Base-by-base conservation (phyloP, 345 rosid genomes). In the Pseudoturritis turrita region DNA sequence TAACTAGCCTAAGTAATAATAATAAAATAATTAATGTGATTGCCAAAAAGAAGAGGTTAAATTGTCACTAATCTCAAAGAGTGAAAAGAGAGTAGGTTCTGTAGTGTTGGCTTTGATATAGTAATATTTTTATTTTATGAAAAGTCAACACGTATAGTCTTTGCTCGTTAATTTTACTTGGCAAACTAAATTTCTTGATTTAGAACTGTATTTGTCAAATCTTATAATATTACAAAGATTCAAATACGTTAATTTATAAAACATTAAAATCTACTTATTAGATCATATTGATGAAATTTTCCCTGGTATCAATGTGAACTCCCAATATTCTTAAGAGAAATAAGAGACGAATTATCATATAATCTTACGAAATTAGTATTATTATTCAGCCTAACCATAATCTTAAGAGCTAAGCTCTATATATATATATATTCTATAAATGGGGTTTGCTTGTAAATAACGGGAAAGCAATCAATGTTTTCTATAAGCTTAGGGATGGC, bases 1-100 rank as follows among this genome's bases (percentile, higher is more conserved):
- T 75, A 86, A 83, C 72, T 84, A 80, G 80, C 25, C 26, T 72
- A 59, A 59, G 19, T 63, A 49, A 15, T 69, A 52, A 44, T 31
- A 62, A 57, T n/a, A 58, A 13, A 47, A 31, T 77, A 65, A 36
- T 54, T 66, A 55, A 37, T 77, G 63, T 72, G 51, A 36, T 77
- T 35, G 73, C 36, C 29, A 50, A 31, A 33, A 67, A 67, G 37
- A 71, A 60, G 67, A 73, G 56, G 57, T 56, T 56, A 31, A 50
- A 50, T 37, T 56, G 45, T 63, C 70, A 56, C 47, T 62, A 76
- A 62, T 62, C 33, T 69, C 70, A 69, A n/a, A 53, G 75, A 54
- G 59, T 37, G 59, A 37, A 23, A 53, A 52, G 14, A 21, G 52
- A 58, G n/a, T 65, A 58, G 63, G 51, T 59, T 71, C 77, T 51